Base-by-base conservation (phyloP, 441 rosid genomes). In the Biscutella laevigata region DNA sequence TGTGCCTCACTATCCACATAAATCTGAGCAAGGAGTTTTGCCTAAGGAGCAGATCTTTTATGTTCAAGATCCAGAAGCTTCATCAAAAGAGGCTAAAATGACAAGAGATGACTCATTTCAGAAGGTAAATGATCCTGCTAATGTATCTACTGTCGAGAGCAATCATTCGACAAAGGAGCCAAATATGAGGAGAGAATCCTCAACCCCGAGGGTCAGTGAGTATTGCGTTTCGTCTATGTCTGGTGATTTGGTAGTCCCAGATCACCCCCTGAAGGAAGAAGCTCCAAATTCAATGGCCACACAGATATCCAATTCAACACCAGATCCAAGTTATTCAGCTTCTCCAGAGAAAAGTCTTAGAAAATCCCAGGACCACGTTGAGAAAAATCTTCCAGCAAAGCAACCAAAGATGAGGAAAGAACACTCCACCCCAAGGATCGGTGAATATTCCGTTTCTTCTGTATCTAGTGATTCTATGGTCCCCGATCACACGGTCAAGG, bases 331-430 rank as follows among this genome's bases (percentile, higher is more conserved):
- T 74, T 53, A 71, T n/a, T 41, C 75, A 45, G 38, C 48, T 38
- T 49, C 60, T 68, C 68, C 75, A 15, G 62, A 70, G 42, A 68
- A 69, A 52, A 64, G 39, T 63, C 65, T 38, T 55, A 68, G 64
- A 64, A 75, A 67, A 61, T 57, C 59, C 38, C 75, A 62, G 61
- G 85, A 81, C 64, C 53, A 51, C 29, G 57, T 56, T 42, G 87
- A 79, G 56, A 79, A 81, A 64, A 82, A 77, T 57, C 64, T 43
- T 34, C 52, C 64, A 7, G 43, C 64, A 17, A 82, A 78, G 72
- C 88, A 76, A 51, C 61, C 66, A 52, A 85, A 79, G 67, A 68
- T 69, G 73, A 79, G 70, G 66, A 74, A 77, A 66, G 91, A 76
- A 67, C 32, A 50, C 43, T 81, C 85, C 9, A 53, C 68, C 33